Base-by-base conservation (phyloP, 2,329 filamentous ascomycete genomes). In the Trichoderma lentiforme region DNA sequence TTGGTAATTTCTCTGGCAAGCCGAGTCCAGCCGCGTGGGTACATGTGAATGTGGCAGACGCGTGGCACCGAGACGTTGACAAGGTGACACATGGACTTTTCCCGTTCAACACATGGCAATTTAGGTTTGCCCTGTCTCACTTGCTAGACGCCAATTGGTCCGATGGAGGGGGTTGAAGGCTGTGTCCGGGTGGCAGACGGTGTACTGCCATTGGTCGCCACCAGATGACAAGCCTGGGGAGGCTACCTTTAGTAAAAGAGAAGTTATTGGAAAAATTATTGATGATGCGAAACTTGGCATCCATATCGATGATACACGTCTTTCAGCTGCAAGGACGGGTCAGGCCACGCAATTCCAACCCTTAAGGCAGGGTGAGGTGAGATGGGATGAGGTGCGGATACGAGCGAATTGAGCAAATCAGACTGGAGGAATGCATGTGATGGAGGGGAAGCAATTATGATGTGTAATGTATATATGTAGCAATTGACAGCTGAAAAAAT, bases 171-270 rank as follows among this genome's bases (percentile, higher is more conserved):
- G 30, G 43, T 30, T 18, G 18, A 57, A 32, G 53, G 65, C 34
- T 60, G 65, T 43, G 51, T 36, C 6, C 6, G 11, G 26, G 24
- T 65, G 53, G n/a, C 47, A 60, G 65, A 69, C 65, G 36, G 65
- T 69, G 67, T 70, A 70, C 57, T 70, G 43, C 67, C 11, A 70
- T 69, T 69, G 65, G 65, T 21, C 56, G 56, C 65, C 65, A 51
- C 65, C 36, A 14, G 43, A 65, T 65, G 62, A 53, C 62, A 64
- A 64, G 24, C 8, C 14, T 43, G n/a, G 34, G 36, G 24, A 11
- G 32, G 53, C n/a, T 15, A 18, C 56, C 43, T 56, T 36, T 53
- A 34, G 63, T 26, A 53, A 53, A 32, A 47, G 8, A 47, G 8
- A 51, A 28, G 11, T 30, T 8, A 65, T n/a, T 14, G 39, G 18